A percentile compares a stretch with the other conserved stretches of the same genome.
These are phyloP conservation scores for Trametes polyzona DNA, from an alignment of 1,284 basidiomycete species.

Conservation along the genomic window DNA sequence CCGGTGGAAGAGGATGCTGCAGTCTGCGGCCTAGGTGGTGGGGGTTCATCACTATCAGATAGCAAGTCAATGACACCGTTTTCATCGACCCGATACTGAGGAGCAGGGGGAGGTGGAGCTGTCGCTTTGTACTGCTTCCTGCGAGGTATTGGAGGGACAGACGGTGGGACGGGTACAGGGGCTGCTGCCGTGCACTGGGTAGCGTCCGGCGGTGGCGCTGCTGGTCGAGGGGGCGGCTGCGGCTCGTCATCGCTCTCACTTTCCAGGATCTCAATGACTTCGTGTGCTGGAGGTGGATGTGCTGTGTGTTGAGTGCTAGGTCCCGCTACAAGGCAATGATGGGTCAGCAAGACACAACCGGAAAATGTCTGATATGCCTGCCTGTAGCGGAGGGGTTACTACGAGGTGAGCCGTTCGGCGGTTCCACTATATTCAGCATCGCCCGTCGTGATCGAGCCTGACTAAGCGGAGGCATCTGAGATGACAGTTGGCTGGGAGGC, in stretches of 20 bases:
- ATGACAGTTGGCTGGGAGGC: background rate
- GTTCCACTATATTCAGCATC: background rate
- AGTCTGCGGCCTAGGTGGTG: background rate
- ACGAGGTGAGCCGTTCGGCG: background rate
- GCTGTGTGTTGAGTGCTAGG: background rate
- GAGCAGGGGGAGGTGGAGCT: background rate
- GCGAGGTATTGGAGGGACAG: background rate
- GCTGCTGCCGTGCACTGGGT: background rate
- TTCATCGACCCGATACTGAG: constrained; percentile 2
- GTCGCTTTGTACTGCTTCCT: no score
- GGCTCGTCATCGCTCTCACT: constrained; percentile 16
- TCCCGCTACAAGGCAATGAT: background rate
- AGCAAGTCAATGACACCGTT: constrained; percentile 14
- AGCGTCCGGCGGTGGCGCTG: background rate
- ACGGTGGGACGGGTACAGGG: background rate
- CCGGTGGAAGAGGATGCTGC: no score
- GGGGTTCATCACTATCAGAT: constrained; percentile 14
- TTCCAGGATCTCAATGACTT: constrained; percentile 21
- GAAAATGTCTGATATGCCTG: no score
- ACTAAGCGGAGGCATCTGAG: background rate
- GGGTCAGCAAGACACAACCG: no score
- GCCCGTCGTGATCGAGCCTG: background rate
- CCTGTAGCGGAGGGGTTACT: background rate
- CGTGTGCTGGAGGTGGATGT: background rate
- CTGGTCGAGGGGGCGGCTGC: background rate